A percentile compares a stretch with the other conserved stretches of the same genome.
phyloP scores from a whole-genome alignment of 1,284 basidiomycete genomes.

The Papiliotrema terrestris region DNA sequence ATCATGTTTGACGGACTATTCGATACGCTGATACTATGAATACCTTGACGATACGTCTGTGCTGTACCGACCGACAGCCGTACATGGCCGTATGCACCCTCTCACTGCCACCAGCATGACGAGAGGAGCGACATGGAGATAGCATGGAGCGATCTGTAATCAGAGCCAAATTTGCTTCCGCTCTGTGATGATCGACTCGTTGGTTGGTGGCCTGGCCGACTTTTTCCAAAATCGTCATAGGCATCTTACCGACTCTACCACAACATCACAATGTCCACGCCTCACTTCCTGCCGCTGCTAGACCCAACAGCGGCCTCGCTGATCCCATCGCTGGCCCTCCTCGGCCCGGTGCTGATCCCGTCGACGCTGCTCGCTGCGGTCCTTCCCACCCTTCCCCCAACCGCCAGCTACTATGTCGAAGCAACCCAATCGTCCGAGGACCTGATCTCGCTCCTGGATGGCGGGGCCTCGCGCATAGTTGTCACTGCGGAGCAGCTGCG shows the following conservation, averaged over 20 bases:
- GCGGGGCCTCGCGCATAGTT: constrained; percentile 72
- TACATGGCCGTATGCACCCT: no score
- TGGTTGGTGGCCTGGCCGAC: background rate
- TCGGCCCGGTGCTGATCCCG: constrained; percentile 70
- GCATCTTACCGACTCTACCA: background rate
- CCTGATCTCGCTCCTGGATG: constrained; percentile 66
- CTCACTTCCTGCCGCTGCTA: constrained; percentile 50
- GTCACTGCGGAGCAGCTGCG: constrained; percentile 64
- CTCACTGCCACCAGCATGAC: no score
- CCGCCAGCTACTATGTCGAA: constrained; percentile 56
- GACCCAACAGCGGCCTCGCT: constrained; percentile 51
- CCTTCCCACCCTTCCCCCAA: constrained; percentile 36
- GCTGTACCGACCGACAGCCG: no score
- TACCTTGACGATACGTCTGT: no score
- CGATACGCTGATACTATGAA: no score
- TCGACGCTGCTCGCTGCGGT: constrained; percentile 30
- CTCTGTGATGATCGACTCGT: background rate
- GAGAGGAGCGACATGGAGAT: no score
- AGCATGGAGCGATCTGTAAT: no score
- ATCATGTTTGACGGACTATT: no score
- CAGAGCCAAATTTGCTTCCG: background rate
- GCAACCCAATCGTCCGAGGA: constrained; percentile 58
- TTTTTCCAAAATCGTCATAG: constrained; percentile 2
- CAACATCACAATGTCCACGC: constrained; percentile 35
- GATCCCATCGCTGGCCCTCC: constrained; percentile 61